Conservation (phyloP, 2,329 filamentous ascomycete species). For the Penicillium fuscoglaucum region DNA sequence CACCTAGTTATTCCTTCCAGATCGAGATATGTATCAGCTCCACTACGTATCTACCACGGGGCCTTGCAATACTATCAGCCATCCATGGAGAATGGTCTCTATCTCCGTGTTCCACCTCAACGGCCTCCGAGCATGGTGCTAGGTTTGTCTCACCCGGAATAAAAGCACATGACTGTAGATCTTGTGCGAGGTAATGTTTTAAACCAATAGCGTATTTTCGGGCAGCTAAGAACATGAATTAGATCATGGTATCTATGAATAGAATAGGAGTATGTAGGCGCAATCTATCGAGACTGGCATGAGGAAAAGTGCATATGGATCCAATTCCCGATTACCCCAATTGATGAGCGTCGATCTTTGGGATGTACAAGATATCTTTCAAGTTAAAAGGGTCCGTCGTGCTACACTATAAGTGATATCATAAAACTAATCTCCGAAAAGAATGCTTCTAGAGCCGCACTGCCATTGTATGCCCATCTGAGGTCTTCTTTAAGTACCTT, state of each 20-base stretch:
- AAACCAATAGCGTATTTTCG: background rate
- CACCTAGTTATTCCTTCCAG: background rate
- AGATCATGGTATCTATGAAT: background rate
- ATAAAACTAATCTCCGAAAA: background rate
- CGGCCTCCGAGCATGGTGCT: slow-evolving; percentile 14
- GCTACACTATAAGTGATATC: background rate
- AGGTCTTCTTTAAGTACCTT: background rate
- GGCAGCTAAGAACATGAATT: too few species aligned
- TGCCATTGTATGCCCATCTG: background rate
- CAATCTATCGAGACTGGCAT: background rate
- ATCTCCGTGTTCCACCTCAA: slow-evolving; percentile 23
- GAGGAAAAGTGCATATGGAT: background rate
- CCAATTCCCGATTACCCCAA: background rate
- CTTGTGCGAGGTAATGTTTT: background rate
- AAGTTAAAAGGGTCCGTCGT: background rate
- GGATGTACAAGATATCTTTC: background rate
- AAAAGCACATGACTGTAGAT: background rate
- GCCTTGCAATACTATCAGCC: background rate
- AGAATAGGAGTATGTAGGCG: background rate
- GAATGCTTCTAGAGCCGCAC: background rate
- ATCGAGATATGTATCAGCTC: background rate
- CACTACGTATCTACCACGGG: too few species aligned
- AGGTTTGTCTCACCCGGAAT: background rate
- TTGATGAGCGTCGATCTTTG: background rate
- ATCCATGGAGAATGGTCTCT: background rate